Evolutionary conservation across 257 asterid genomes (phyloP).

Genomic region (Nicotiana knightiana): DNA sequence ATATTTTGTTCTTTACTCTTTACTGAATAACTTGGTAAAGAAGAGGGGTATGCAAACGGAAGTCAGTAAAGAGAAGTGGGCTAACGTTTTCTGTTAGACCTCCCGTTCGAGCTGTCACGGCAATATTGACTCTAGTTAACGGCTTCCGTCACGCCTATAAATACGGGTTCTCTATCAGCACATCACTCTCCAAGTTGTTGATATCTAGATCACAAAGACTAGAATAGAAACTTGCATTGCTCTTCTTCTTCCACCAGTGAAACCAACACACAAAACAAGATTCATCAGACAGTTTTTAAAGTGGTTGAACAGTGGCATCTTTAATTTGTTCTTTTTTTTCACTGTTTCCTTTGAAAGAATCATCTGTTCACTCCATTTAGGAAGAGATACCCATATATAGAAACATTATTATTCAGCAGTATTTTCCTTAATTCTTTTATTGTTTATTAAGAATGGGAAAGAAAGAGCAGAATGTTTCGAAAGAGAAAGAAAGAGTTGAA

Average conservation of each 20-base stretch:
- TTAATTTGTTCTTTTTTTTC: constrained; percentile 9
- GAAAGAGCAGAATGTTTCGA: constrained; percentile 48
- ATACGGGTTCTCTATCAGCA: constrained; percentile 13
- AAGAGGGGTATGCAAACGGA: too few relatives aligned
- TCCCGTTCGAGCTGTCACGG: too few relatives aligned
- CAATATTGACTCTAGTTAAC: too few relatives aligned
- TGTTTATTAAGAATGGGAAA: constrained; percentile 38
- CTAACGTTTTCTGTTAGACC: too few relatives aligned
- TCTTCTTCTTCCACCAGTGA: neutral
- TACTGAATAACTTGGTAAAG: too few relatives aligned
- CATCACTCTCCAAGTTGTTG: too few relatives aligned
- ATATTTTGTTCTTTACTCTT: too few relatives aligned
- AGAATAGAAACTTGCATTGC: too few relatives aligned
- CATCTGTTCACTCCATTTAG: neutral
- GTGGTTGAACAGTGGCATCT: constrained; percentile 63
- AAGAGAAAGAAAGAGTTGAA: constrained; percentile 50
- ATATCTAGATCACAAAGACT: too few relatives aligned
- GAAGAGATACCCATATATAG: neutral
- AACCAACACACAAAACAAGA: too few relatives aligned
- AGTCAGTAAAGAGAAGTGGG: too few relatives aligned
- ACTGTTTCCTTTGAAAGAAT: constrained; percentile 25
- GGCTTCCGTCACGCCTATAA: constrained; percentile 46
- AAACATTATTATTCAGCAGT: neutral
- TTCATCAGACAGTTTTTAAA: constrained; percentile 24
- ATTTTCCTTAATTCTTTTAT: constrained; percentile 1